Evolutionary conservation across 139 green algal species (phyloP).

Genomic region (Coelastrella sp.): DNA sequence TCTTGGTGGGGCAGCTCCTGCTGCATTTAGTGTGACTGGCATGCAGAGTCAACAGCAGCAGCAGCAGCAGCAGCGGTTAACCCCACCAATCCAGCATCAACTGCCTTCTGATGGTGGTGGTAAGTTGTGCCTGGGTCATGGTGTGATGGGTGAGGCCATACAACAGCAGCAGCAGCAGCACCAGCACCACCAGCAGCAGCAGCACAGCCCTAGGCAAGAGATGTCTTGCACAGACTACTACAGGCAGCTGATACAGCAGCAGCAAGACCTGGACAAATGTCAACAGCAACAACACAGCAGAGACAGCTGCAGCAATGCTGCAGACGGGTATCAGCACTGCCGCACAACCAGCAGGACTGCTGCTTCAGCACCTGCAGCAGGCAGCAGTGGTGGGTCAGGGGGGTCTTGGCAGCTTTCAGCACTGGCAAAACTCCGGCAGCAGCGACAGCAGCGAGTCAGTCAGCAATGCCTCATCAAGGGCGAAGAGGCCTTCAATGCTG

Average conservation of each 20-base stretch:
- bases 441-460: slow-evolving; percentile 1
- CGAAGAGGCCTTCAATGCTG: neutral
- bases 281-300: neutral
- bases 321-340: neutral
- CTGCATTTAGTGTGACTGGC: neutral
- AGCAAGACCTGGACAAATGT: slow-evolving; percentile 22
- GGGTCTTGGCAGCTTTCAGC: neutral
- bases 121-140: slow-evolving; percentile 32
- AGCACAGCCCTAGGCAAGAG: neutral
- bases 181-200: slow-evolving; percentile 15
- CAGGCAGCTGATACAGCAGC: slow-evolving; percentile 23
- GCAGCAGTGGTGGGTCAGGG: neutral
- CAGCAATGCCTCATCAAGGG: neutral
- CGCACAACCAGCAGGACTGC: neutral
- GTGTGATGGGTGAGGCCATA: neutral
- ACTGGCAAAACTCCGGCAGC: slow-evolving; percentile 28
- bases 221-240: slow-evolving; percentile 40
- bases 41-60: slow-evolving; percentile 10
- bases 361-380: neutral
- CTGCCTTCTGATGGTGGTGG: neutral
- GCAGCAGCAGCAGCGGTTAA: slow-evolving; percentile 30
- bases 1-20: neutral
- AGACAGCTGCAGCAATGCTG: slow-evolving; percentile 6
- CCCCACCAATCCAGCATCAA: neutral
- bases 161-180: slow-evolving; percentile 26